These are phyloP conservation scores for Periconia sp. DNA, from an alignment of 2,329 filamentous ascomycete genomes.

Conservation along the genomic window DNA sequence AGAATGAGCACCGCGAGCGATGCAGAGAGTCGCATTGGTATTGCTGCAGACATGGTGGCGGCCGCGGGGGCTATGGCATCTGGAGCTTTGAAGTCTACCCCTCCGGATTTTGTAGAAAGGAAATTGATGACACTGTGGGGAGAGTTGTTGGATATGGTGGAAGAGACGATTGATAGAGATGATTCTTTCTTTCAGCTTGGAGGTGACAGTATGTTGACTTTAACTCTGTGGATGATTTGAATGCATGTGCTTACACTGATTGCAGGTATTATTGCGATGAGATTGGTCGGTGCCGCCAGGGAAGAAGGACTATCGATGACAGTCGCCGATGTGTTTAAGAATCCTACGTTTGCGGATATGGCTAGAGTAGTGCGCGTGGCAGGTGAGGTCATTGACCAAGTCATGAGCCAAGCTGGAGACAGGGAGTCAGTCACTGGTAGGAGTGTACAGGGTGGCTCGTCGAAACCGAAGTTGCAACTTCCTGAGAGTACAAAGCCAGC, in stretches of 20 bases:
- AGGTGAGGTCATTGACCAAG: slow-evolving; percentile 38
- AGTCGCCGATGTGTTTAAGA: slow-evolving; percentile 38
- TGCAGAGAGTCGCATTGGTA: slow-evolving; percentile 31
- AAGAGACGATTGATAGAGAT: slow-evolving; percentile 34
- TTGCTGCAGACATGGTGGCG: slow-evolving; percentile 37
- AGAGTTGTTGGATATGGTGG: slow-evolving; percentile 36
- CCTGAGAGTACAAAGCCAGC: slow-evolving; percentile 22
- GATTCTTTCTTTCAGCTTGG: slow-evolving; percentile 30
- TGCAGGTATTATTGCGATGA: slow-evolving; percentile 33
- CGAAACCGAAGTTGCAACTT: slow-evolving; percentile 15
- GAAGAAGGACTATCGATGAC: slow-evolving; percentile 38
- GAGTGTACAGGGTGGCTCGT: slow-evolving; percentile 10
- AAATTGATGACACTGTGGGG: slow-evolving; percentile 35
- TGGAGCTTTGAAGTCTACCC: slow-evolving; percentile 26
- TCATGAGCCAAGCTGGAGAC: slow-evolving; percentile 35
- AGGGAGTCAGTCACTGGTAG: slow-evolving; percentile 18
- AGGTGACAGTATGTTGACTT: not conserved
- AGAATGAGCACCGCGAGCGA: slow-evolving; percentile 33
- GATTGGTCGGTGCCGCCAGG: slow-evolving; percentile 34
- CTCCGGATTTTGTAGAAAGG: slow-evolving; percentile 37
- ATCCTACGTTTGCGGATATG: slow-evolving; percentile 38
- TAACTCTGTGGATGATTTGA: too few species aligned
- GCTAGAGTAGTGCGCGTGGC: slow-evolving; percentile 36
- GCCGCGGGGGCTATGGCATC: slow-evolving; percentile 33
- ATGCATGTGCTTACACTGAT: not conserved